phyloP scores from a whole-genome alignment of 345 rosid species.

The Acer campestre region DNA sequence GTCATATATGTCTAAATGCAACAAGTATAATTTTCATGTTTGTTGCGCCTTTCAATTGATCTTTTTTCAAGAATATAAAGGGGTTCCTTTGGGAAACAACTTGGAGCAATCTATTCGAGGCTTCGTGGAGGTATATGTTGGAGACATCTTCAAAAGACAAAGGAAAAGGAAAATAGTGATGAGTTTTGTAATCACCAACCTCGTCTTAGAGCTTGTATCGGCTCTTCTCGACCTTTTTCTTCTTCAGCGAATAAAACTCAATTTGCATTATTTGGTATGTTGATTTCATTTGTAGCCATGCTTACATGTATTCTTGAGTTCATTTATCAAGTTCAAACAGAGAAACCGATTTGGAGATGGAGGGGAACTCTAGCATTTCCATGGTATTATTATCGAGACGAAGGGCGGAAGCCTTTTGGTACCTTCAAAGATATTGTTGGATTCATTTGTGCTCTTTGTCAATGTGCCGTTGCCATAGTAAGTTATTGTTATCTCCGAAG shows the following conservation, averaged over 20 bases:
- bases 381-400: background rate
- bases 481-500: background rate
- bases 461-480: background rate
- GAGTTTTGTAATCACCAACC: slow-evolving; percentile 6
- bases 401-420: background rate
- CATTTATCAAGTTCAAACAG: background rate
- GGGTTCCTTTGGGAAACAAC: background rate
- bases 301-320: slow-evolving; percentile 8
- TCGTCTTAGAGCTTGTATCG: slow-evolving; percentile 10
- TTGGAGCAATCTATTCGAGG: background rate
- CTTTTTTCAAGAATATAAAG: background rate
- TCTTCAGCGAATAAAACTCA: background rate
- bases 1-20: slow-evolving; percentile 17
- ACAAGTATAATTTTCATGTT: slow-evolving; percentile 10
- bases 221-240: slow-evolving; percentile 5
- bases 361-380: background rate
- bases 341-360: background rate
- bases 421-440: slow-evolving; percentile 14
- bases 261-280: slow-evolving; percentile 1
- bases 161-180: no score
- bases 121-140: no score
- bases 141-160: no score
- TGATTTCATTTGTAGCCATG: slow-evolving; percentile 12
- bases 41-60: background rate
- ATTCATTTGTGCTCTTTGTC: background rate